Evolutionary conservation across 805 yeast species (phyloP).

Genomic region (Cyberlindnera misumaiensis): DNA sequence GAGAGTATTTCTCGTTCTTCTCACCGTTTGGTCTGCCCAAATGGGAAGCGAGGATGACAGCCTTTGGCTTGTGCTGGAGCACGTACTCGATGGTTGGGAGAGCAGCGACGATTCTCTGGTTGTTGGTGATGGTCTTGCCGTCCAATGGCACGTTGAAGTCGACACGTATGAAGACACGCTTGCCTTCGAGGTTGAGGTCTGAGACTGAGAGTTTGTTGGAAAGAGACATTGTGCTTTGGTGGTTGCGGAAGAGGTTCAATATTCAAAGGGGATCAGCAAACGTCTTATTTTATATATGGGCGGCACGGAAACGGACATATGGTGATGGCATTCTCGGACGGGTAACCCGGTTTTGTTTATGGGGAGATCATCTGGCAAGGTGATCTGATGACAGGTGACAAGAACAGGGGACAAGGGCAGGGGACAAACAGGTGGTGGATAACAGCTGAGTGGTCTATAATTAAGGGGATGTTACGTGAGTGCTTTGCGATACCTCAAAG

Average conservation of each 20-base stretch:
- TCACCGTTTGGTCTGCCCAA: conserved; percentile 99
- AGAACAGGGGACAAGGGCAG: too few relatives aligned
- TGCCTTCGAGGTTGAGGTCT: conserved; percentile 79
- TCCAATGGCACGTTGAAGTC: conserved; percentile 95
- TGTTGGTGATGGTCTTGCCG: conserved; percentile 95
- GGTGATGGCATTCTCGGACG: background rate
- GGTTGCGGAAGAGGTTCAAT: background rate
- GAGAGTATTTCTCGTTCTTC: conserved; percentile 74
- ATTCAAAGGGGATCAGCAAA: too few relatives aligned
- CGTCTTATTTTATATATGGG: too few relatives aligned
- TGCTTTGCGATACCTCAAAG: too few relatives aligned
- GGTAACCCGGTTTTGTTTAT: background rate
- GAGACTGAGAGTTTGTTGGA: conserved; percentile 88
- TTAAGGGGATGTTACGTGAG: too few relatives aligned
- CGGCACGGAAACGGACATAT: background rate
- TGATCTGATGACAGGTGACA: too few relatives aligned
- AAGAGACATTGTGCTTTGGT: conserved; percentile 62
- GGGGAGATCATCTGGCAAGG: background rate
- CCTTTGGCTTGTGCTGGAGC: conserved; percentile 84
- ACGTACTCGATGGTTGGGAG: conserved; percentile 97
- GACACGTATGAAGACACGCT: conserved; percentile 98
- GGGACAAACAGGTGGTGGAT: too few relatives aligned
- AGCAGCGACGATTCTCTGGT: conserved; percentile 99
- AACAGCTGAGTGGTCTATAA: too few relatives aligned
- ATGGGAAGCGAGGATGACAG: conserved; percentile 90